Base-by-base conservation (phyloP, 2,329 filamentous ascomycete genomes). In the Diplodia sapinea region DNA sequence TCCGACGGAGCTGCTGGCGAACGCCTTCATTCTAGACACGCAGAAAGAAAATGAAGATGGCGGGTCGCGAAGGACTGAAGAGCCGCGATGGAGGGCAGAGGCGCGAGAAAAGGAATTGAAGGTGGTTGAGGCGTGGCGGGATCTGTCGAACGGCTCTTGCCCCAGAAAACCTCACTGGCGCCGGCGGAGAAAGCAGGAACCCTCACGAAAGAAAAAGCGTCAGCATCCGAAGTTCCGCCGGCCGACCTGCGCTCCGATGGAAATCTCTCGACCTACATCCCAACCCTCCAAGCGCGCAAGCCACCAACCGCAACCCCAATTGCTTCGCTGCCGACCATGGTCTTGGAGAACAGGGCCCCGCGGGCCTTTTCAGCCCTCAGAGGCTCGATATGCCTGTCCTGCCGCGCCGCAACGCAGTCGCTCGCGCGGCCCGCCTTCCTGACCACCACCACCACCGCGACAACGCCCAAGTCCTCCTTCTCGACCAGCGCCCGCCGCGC, bases 11-110 rank as follows among this genome's bases (percentile, higher is more conserved):
- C 74, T 77, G 69, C 78, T 74, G 54, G 76, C 73, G 57, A 79
- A 72, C 69, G 79, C 79, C 75, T 79, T 81, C 82, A 84, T 84
- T 74, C 78, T 83, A 75, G 61, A 47, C 26, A 59, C 57, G 29
- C 66, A n/a, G 52, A 33, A 26, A 15, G 20, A 61, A 61, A 29
- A 11, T n/a, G 29, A 55, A 36, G 55, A 52, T 52, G 49, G 15
- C 52, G 31, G 31, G 65, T 20, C n/a, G 33, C 20, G n/a, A 31
- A 57, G 52, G 40, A 49, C 36, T 38, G 65, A 13, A 51, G 31
- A 23, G 65, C 65, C 43, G 43, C 47, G 62, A 55, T 65, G 62
- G 36, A 65, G 50, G 51, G 36, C 23, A 29, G n/a, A 2, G 20
- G 62, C 50, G 36, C 50, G 59, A 26, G 54, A 59, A 38, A 47